Evolutionary conservation across 1,284 basidiomycete species (phyloP), one percentile per base, ranked within the genome.

Genomic region (Tausonia pullulans): DNA sequence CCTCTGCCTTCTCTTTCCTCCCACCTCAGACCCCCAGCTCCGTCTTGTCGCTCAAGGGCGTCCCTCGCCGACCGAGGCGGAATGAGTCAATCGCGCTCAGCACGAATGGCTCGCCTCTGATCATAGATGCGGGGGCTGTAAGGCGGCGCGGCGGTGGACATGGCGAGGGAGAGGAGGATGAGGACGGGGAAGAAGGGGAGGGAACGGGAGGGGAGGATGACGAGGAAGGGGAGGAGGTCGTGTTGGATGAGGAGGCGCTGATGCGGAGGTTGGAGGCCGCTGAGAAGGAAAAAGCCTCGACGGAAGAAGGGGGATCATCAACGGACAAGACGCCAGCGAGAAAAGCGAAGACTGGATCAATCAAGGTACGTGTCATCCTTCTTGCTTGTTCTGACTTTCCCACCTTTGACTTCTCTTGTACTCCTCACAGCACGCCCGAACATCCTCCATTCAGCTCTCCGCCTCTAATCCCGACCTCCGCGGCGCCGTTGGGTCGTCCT

Each of bases 11-110:
- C 43, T 13, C 56, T 14, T 41, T 14, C 6, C 56, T 51, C 51
- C 58, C 49, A 60, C 58, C 58, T 56, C 27, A 43, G 52, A 8
- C 56, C 50, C 11, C 48, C 62, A 7, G 46, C 53, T 3, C 57
- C 62, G 3, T 56, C 62, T 43, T 41, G 46, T 9, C 53, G 55
- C 27, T 44, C 48, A 10, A 43, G 52, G 39, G 46, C 55, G 55
- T 40, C 6, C 46, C 46, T 16, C 48, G 62, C 13, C 39, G 57
- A n/a, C 62, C 56, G 48, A 57, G 62, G 16, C 41, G 57, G 49
- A 50, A 56, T 16, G 62, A 63, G 57, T 49, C 53, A 4, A 63
- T 63, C 5, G 62, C 50, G 9, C 49, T 63, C 55, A 63, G 62
- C 44, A 51, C 57, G 27, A 63, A 63, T 39, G 62, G 62, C 14